Evolutionary conservation across 225 moss, liverwort and hornwort genomes (phyloP), one percentile per base, ranked within the genome.

Genomic region (Ulota crispa): DNA sequence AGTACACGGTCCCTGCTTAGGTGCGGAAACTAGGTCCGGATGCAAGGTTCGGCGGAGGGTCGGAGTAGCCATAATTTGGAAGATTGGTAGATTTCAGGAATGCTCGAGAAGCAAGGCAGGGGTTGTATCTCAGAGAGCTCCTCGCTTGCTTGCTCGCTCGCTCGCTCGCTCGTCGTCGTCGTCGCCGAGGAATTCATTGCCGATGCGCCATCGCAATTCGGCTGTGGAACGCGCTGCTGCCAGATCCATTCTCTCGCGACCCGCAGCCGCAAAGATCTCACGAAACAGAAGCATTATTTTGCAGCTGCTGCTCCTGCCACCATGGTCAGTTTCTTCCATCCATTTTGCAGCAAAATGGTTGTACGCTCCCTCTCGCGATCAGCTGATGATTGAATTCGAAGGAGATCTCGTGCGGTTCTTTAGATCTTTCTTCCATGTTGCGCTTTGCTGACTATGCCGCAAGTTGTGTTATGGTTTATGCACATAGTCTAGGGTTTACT

Each of bases 241-340:
- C 80, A 42, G 81, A 74, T 81, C 74, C 56, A 66, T 7, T 42
- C 18, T 50, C 61, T 11, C 18, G 3, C 66, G 16, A 32, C 34
- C 12, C 7, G 66, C 39, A 69, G 26, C 36, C 14, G 55, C 68
- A 37, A 11, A 72, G 72, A 19, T 69, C 80, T 61, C 80, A 57
- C 14, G 6, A 15, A 23, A 18, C 69, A 23, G 1, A 39, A 66
- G 73, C 52, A 52, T 36, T 62, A 39, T 39, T 39, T 61, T 50
- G 16, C 37, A 50, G 65, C 77, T 82, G 65, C 77, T 82, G 82
- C 77, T 30, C 28, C 70, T 82, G 77, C 82, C 77, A 82, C 70
- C 77, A 82, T 82, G 82, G 82, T 77, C 10, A 82, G 61, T 69
- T 14, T 23, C 23, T 60, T 9, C 26, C 14, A 42, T 41, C 26